Evolutionary conservation across 768 basidiomycete species (phyloP), one percentile per base, ranked within the genome.

Genomic region (Tricholoma sp.): DNA sequence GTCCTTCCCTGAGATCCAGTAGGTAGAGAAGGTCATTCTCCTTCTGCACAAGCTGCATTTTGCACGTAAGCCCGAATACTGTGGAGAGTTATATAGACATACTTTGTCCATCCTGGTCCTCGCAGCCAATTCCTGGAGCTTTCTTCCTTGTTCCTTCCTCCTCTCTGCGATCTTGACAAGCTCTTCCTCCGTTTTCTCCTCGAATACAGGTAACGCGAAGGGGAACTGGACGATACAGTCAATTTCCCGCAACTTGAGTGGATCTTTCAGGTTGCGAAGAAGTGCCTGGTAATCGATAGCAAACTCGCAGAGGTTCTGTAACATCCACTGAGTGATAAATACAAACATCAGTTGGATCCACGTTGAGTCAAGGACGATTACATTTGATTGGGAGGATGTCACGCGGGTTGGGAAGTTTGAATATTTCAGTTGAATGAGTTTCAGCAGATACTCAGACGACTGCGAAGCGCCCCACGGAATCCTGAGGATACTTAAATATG

Each of bases 401-500:
- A 98, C 83, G 43, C 92, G 85, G 1, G 88, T 89, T 5, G 93
- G 91, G 69, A 98, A 98, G 47, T 79, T 88, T 24, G 96, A 89
- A 67, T 98, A 97, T 71, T 98, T 99, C 34, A 98, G 81, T 67
- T 98, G 95, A 41, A 95, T 85, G 19, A 96, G 84, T 67, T 94
- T 97, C 59, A 95, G 83, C 52, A 98, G 80, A 66, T 97, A 90
- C 55, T 99, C 97, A 0, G 91, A 84, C 0, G 93, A 84, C 65
- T 98, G 95, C 2, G 85, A 82, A 22, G 89, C 84, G 24, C 97
- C 97, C 92, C 94, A 98, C 4, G 93, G 90, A 71, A 99, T 91
- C 61, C 95, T 97, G 35, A 43, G 5, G 52, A 29, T 55, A 29
- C 21, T 56, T 19, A 35, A 5, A 12, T 27, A 21, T 27, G 41